Percentiles rank a stretch among this genome's conserved stretches.
These are phyloP conservation scores for Aureobasidium namibiae DNA, from an alignment of 2,329 filamentous ascomycete species.

Conservation along the genomic window DNA sequence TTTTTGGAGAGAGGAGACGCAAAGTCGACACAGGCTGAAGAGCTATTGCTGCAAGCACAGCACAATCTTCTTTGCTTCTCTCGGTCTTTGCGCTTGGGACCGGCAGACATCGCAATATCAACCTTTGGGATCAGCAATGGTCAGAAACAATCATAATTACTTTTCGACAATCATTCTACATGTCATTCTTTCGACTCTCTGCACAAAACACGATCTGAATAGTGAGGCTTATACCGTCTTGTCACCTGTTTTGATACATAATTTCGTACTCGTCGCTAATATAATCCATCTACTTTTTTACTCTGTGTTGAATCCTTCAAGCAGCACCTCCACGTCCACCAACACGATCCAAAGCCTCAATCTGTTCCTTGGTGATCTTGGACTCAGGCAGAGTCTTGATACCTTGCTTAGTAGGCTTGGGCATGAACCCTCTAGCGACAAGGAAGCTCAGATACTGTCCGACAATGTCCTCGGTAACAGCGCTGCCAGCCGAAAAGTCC, in stretches of 20 bases:
- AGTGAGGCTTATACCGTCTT: too few relatives aligned
- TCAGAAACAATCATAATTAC: not conserved
- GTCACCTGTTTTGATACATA: too few relatives aligned
- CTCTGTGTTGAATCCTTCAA: not conserved
- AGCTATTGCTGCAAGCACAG: too few relatives aligned
- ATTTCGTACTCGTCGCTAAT: not conserved
- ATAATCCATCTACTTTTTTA: not conserved
- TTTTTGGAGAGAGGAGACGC: not conserved
- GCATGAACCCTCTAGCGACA: slow-evolving; percentile 55
- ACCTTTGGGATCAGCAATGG: not conserved
- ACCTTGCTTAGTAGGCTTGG: slow-evolving; percentile 30
- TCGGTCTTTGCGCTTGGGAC: too few relatives aligned
- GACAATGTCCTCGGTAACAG: slow-evolving; percentile 52
- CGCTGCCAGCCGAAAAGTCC: slow-evolving; percentile 48
- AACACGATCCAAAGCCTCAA: slow-evolving; percentile 41
- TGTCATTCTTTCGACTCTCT: not conserved
- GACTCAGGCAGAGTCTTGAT: slow-evolving; percentile 36
- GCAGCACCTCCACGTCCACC: slow-evolving; percentile 42
- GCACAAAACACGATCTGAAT: too few relatives aligned
- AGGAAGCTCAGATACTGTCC: slow-evolving; percentile 58
- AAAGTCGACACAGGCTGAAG: too few relatives aligned
- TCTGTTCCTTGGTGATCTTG: slow-evolving; percentile 39
- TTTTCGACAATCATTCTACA: not conserved
- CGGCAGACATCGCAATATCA: not conserved
- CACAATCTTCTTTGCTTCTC: too few relatives aligned